These are phyloP conservation scores for Apostasia ramifera DNA, from an alignment of 106 monocot genomes.

Conservation along the genomic window DNA sequence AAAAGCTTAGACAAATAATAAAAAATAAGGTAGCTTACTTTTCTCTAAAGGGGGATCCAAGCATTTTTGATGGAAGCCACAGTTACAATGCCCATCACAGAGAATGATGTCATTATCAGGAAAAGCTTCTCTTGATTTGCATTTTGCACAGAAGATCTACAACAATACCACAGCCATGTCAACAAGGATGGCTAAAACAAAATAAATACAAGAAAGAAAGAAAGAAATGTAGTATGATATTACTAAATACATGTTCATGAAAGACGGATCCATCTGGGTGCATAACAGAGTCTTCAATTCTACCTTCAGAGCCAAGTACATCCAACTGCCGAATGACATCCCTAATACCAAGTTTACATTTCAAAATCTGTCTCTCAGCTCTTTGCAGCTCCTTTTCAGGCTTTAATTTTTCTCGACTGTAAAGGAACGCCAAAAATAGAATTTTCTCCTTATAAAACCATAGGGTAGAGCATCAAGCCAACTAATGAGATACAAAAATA, in stretches of 20 bases:
- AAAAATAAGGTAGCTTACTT: constrained; percentile 20
- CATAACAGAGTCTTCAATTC: constrained; percentile 42
- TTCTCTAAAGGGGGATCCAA: constrained; percentile 60
- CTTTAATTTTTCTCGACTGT: constrained; percentile 79
- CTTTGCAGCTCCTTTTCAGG: constrained; percentile 85
- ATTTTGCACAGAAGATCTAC: constrained; percentile 75
- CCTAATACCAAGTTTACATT: constrained; percentile 80
- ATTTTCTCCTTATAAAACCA: background rate
- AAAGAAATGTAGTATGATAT: background rate
- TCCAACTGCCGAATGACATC: constrained; percentile 65
- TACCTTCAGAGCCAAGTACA: constrained; percentile 51
- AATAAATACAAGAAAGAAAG: constrained; percentile 2
- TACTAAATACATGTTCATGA: constrained; percentile 49
- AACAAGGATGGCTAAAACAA: background rate
- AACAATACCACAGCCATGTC: constrained; percentile 1
- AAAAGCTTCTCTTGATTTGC: constrained; percentile 59
- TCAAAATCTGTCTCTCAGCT: constrained; percentile 67
- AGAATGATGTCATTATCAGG: constrained; percentile 70
- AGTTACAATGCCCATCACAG: constrained; percentile 65
- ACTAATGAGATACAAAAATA: background rate
- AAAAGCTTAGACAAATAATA: background rate
- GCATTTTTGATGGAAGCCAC: constrained; percentile 80
- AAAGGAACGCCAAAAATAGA: background rate
- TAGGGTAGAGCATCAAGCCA: background rate
- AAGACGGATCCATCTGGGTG: constrained; percentile 57